Evolutionary conservation across 176 grass and related monocot genomes (phyloP), one percentile per base, ranked within the genome.

Genomic region (bread wheat (Triticum aestivum)): DNA sequence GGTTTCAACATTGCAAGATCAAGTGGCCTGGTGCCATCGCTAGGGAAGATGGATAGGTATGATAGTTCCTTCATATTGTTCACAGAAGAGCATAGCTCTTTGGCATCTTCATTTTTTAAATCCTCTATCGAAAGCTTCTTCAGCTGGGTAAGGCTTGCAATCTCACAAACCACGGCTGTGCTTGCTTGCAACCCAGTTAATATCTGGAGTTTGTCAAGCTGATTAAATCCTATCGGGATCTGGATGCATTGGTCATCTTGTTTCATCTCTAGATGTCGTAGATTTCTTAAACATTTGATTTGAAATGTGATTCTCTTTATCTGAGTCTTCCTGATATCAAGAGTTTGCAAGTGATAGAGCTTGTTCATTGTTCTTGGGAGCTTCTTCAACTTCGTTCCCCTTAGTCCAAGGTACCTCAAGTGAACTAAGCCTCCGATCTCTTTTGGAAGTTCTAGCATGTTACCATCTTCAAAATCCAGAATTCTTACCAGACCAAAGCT

Each of bases 221-320:
- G 75, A 29, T 75, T 29, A 54, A 91, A 17, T 61, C 85, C 81
- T 20, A 65, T n/a, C 38, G 76, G 85, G n/a, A 85, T 21, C 23
- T 49, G 64, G 49, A 88, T 85, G 77, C 89, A 81, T 44, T 71
- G 68, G 35, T 81, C 89, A 58, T 80, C 85, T 85, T 88, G 67
- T 59, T 66, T 88, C 89, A 91, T 91, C 81, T 91, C 85, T 76
- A 88, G 77, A 69, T 91, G 69, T n/a, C 85, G 62, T 86, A 88
- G 67, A 62, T 84, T 74, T 59, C 72, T 84, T 78, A 84, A 81
- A 47, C 56, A 66, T 17, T 52, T 87, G 33, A 91, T 88, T 26
- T 88, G 26, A 88, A 88, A 88, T 38, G 13, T 24, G 32, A 84
- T 79, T 80, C 8, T 32, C 59, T 67, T 87, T 84, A 85, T 84